phyloP scores from a whole-genome alignment of 306 rosid species.

The Canavalia ensiformis region DNA sequence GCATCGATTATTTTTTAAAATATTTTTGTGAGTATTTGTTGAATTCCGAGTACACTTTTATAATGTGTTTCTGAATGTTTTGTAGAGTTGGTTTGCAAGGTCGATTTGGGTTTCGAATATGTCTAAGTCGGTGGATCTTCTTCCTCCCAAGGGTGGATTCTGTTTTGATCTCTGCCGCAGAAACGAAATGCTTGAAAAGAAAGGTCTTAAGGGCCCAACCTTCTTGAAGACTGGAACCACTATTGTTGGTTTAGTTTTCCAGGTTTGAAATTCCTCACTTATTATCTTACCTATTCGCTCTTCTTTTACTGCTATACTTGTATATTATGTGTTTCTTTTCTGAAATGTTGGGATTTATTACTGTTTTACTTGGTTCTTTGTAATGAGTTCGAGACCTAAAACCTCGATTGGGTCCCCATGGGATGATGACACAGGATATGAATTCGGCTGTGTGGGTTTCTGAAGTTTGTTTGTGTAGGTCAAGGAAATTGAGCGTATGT shows the following conservation, averaged over 20 bases:
- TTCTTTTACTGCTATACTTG: not conserved
- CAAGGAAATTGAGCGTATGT: not conserved
- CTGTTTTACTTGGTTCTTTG: not conserved
- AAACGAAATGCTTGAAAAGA: conserved; percentile 81
- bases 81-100: conserved; percentile 45
- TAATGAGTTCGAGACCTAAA: not conserved
- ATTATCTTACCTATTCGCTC: not conserved
- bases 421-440: conserved; percentile 13
- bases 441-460: not conserved
- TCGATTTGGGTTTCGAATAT: conserved; percentile 51
- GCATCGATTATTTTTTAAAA: too few relatives aligned
- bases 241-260: conserved; percentile 82
- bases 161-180: conserved; percentile 91
- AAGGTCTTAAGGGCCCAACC: conserved; percentile 69
- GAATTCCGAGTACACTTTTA: not conserved
- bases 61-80: not conserved
- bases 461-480: not conserved
- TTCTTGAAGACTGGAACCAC: conserved; percentile 93
- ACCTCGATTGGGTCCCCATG: not conserved
- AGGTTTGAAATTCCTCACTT: conserved; percentile 54
- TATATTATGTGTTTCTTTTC: not conserved
- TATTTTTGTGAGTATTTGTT: not conserved
- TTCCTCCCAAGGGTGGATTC: conserved; percentile 91
- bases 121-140: conserved; percentile 71
- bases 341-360: not conserved